phyloP scores from a whole-genome alignment of 179 eudicot species.

The Spinacia oleracea region DNA sequence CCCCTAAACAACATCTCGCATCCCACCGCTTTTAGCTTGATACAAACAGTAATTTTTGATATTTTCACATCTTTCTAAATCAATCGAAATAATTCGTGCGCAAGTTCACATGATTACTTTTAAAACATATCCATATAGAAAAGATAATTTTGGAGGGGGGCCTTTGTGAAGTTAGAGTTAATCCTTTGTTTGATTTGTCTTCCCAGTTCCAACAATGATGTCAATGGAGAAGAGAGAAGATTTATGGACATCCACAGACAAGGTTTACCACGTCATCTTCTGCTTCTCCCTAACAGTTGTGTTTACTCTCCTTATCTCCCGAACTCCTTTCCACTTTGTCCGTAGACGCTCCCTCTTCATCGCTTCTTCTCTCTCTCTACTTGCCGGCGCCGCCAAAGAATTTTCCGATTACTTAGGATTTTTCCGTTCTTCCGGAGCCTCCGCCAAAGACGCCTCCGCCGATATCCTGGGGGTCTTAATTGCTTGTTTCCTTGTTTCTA shows the following conservation, averaged over 20 bases:
- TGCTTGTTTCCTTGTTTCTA: constrained; percentile 44
- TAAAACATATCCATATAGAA: no score
- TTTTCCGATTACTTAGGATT: constrained; percentile 77
- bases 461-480: constrained; percentile 59
- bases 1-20: no score
- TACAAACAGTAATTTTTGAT: no score
- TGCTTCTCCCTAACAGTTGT: constrained; percentile 61
- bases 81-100: no score
- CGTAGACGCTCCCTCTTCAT: constrained; percentile 54
- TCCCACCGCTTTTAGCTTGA: no score
- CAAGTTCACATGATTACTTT: no score
- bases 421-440: constrained; percentile 86
- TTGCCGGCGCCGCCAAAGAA: constrained; percentile 90
- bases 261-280: constrained; percentile 69
- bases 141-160: no score
- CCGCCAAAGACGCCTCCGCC: constrained; percentile 69
- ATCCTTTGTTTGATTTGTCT: no score
- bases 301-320: constrained; percentile 50
- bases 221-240: constrained; percentile 52
- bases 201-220: not conserved
- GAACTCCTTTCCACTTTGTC: constrained; percentile 43
- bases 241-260: constrained; percentile 72
- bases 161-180: no score
- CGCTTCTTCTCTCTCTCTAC: constrained; percentile 56
- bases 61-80: no score